Evolutionary conservation across 2,329 filamentous ascomycete genomes (phyloP).

Genomic region (Ilyonectria mors-panacis): DNA sequence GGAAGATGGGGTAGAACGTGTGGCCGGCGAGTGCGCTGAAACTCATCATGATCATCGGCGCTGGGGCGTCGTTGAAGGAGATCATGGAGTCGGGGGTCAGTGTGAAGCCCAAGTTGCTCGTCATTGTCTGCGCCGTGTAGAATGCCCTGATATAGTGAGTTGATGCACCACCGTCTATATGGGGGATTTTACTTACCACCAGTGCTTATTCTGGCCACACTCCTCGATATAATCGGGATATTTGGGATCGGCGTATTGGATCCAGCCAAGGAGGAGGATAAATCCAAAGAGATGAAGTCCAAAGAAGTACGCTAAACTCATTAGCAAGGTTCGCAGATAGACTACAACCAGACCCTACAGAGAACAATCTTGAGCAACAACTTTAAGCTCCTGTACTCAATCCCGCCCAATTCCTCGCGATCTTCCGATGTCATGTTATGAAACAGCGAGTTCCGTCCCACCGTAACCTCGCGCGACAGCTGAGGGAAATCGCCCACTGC

Average conservation of each 20-base stretch:
- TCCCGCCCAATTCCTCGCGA: slow-evolving; percentile 63
- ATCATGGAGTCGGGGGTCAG: slow-evolving; percentile 70
- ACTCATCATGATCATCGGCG: slow-evolving; percentile 62
- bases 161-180: no score
- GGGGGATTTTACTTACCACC: slow-evolving; percentile 66
- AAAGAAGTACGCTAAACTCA: slow-evolving; percentile 58
- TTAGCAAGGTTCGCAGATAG: background rate
- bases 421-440: slow-evolving; percentile 58
- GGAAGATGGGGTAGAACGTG: slow-evolving; percentile 70
- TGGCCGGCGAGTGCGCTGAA: slow-evolving; percentile 67
- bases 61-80: slow-evolving; percentile 60
- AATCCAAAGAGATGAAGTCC: slow-evolving; percentile 63
- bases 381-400: slow-evolving; percentile 66
- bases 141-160: slow-evolving; percentile 56
- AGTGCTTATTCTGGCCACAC: slow-evolving; percentile 58
- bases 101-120: slow-evolving; percentile 68
- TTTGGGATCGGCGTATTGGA: slow-evolving; percentile 56
- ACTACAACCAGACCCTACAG: slow-evolving; percentile 46
- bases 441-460: slow-evolving; percentile 64
- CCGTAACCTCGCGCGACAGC: slow-evolving; percentile 59
- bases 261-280: slow-evolving; percentile 65
- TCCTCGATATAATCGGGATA: slow-evolving; percentile 58
- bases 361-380: slow-evolving; percentile 63
- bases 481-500: slow-evolving; percentile 52
- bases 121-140: slow-evolving; percentile 66